phyloP scores from a whole-genome alignment of 1,139 yeast genomes.

The Candida sp. region DNA sequence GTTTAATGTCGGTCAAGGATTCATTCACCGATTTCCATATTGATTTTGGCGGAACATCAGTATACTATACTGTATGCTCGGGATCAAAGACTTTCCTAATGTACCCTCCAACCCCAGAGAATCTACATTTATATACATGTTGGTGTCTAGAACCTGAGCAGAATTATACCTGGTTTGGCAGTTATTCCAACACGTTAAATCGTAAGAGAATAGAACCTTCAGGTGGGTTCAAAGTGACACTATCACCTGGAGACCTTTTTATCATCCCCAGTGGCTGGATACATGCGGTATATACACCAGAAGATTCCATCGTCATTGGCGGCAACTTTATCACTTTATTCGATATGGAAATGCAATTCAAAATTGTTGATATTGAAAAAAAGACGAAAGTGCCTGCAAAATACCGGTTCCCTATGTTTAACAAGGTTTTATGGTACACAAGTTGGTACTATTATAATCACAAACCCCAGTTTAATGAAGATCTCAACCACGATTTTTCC shows the following conservation, averaged over 20 bases:
- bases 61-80: conserved; percentile 74
- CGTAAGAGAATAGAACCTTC: conserved; percentile 24
- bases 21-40: conserved; percentile 89
- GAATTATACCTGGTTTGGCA: conserved; percentile 65
- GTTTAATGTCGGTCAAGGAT: conserved; percentile 80
- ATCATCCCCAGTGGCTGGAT: conserved; percentile 94
- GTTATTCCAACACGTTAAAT: conserved; percentile 26
- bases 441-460: conserved; percentile 41
- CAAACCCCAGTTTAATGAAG: conserved; percentile 16
- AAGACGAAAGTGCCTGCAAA: conserved; percentile 70
- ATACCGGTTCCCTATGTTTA: conserved; percentile 77
- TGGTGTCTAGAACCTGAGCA: conserved; percentile 77
- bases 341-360: conserved; percentile 61
- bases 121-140: conserved; percentile 55
- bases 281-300: conserved; percentile 84
- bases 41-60: conserved; percentile 92
- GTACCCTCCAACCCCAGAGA: conserved; percentile 70
- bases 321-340: conserved; percentile 77
- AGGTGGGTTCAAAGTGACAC: conserved; percentile 62
- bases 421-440: conserved; percentile 66
- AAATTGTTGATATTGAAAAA: conserved; percentile 59
- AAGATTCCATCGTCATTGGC: conserved; percentile 79
- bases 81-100: conserved; percentile 75
- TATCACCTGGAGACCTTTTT: conserved; percentile 70
- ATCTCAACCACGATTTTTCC: conserved; percentile 8